phyloP scores from a whole-genome alignment of 495 filamentous ascomycete species.

The Tuber aestivum region DNA sequence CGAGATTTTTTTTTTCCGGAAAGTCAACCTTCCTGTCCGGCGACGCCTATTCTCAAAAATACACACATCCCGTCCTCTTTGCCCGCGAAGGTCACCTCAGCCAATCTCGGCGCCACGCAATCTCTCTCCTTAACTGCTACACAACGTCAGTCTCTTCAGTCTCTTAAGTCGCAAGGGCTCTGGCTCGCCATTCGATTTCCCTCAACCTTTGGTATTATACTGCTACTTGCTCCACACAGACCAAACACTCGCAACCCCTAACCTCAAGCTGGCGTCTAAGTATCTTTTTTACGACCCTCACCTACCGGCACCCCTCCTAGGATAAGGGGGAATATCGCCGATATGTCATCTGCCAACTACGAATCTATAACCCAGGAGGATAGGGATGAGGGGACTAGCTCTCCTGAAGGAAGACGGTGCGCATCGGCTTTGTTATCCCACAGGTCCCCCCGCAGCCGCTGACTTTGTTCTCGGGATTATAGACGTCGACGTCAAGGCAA shows the following conservation, averaged over 20 bases:
- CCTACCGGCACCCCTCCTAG: constrained; percentile 5
- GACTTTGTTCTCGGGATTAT: not conserved
- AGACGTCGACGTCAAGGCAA: constrained; percentile 35
- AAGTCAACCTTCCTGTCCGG: not conserved
- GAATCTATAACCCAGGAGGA: constrained; percentile 36
- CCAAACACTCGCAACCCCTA: not conserved
- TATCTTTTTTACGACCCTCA: not conserved
- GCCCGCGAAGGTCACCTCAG: not conserved
- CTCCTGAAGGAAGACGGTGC: constrained; percentile 21
- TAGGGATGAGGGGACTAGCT: constrained; percentile 13
- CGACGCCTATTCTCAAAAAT: not conserved
- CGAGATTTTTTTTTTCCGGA: not conserved
- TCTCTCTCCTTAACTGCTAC: not conserved
- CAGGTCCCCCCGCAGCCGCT: constrained; percentile 3
- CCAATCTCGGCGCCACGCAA: not conserved
- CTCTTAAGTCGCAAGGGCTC: not conserved
- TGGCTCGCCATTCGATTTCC: not conserved
- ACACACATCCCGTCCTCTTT: not conserved
- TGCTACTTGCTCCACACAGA: not conserved
- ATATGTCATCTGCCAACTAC: constrained; percentile 31
- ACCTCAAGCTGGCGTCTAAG: not conserved
- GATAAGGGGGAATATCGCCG: not conserved
- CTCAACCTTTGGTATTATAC: not conserved
- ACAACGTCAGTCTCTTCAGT: not conserved
- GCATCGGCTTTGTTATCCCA: not conserved